These are phyloP conservation scores for Beauveria sp. DNA, from an alignment of 2,329 filamentous ascomycete genomes.

Conservation along the genomic window DNA sequence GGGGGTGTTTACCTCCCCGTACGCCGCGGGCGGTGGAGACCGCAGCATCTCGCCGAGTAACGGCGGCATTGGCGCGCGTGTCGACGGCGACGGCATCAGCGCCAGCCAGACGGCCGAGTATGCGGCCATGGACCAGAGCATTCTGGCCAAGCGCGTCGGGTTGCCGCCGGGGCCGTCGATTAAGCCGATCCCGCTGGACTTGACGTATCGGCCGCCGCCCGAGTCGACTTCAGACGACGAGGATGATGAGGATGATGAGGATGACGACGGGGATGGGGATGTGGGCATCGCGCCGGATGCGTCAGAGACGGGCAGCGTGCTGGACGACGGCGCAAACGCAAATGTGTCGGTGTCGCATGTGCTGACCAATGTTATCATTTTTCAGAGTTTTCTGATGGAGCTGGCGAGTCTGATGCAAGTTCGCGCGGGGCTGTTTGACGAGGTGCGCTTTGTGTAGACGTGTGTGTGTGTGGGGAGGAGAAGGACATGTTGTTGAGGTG, in stretches of 20 bases:
- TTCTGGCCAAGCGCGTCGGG: slow-evolving; percentile 47
- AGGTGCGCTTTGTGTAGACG: slow-evolving; percentile 51
- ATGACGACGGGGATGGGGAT: slow-evolving; percentile 12
- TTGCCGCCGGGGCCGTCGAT: slow-evolving; percentile 37
- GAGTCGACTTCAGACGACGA: slow-evolving; percentile 3
- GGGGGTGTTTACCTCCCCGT: background rate
- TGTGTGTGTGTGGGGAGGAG: no score
- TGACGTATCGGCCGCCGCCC: slow-evolving; percentile 17
- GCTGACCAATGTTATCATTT: slow-evolving; percentile 69
- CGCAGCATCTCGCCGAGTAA: slow-evolving; percentile 37
- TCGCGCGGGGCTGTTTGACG: slow-evolving; percentile 66
- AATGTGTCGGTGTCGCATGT: slow-evolving; percentile 67
- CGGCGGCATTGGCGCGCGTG: slow-evolving; percentile 20
- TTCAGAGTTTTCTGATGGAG: slow-evolving; percentile 75
- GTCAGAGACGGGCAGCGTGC: slow-evolving; percentile 18
- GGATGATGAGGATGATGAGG: slow-evolving; percentile 15
- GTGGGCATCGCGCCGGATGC: slow-evolving; percentile 19
- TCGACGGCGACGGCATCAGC: slow-evolving; percentile 26
- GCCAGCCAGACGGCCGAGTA: slow-evolving; percentile 51
- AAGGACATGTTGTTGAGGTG: no score
- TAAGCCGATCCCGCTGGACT: slow-evolving; percentile 40
- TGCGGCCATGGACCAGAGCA: slow-evolving; percentile 56
- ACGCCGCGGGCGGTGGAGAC: slow-evolving; percentile 11
- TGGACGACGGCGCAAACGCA: slow-evolving; percentile 19
- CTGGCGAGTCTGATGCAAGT: slow-evolving; percentile 68